Conservation (phyloP, 2,329 filamentous ascomycete species). For the Tolypocladium sp. region DNA sequence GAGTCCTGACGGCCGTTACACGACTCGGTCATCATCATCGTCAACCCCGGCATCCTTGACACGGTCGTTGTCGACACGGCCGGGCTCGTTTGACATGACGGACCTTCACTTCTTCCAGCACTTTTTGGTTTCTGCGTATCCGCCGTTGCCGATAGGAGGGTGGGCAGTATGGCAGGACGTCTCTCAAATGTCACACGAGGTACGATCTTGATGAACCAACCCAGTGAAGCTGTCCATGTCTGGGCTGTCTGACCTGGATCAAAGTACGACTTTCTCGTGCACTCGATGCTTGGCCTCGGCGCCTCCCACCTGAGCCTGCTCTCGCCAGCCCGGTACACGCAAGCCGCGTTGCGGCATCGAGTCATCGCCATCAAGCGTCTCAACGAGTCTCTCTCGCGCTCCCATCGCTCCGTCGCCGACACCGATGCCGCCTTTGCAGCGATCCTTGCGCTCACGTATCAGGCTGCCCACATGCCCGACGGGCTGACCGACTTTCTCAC, state of each 20-base stretch:
- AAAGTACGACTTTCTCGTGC: slow-evolving; percentile 30
- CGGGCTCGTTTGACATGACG: slow-evolving; percentile 25
- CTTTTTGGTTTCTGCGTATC: slow-evolving; percentile 36
- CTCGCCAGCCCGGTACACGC: slow-evolving; percentile 11
- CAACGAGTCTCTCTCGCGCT: slow-evolving; percentile 21
- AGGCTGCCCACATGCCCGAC: slow-evolving; percentile 28
- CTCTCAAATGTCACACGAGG: slow-evolving; percentile 26
- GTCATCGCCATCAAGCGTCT: slow-evolving; percentile 25
- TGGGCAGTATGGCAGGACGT: slow-evolving; percentile 25
- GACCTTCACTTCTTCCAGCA: slow-evolving; percentile 45
- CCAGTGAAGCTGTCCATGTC: background rate
- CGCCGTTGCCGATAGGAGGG: slow-evolving; percentile 26
- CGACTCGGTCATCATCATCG: background rate
- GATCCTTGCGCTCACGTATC: slow-evolving; percentile 26
- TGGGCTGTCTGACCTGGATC: background rate
- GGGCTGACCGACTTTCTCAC: slow-evolving; percentile 28
- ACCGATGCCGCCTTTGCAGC: slow-evolving; percentile 27
- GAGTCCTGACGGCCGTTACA: no score
- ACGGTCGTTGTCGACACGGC: background rate
- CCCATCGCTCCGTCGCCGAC: slow-evolving; percentile 17
- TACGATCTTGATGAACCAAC: slow-evolving; percentile 5
- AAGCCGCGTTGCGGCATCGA: slow-evolving; percentile 23
- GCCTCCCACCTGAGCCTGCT: slow-evolving; percentile 26
- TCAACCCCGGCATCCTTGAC: background rate
- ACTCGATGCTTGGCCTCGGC: slow-evolving; percentile 30